These are phyloP conservation scores for Colletotrichum sp. DNA, from an alignment of 2,329 filamentous ascomycete genomes.

Conservation along the genomic window DNA sequence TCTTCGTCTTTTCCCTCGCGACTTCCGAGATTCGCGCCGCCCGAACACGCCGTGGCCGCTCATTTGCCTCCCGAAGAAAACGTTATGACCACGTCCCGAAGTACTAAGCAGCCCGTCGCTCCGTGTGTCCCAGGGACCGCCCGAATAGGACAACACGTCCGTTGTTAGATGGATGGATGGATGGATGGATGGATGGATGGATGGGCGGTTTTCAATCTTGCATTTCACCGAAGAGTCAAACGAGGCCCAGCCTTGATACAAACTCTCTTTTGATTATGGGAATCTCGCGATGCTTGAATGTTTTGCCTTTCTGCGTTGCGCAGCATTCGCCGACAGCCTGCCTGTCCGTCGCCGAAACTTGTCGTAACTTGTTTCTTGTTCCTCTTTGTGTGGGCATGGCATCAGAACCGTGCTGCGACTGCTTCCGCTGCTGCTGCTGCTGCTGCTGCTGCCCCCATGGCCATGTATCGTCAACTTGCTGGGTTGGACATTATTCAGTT, in stretches of 20 bases:
- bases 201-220: neutral
- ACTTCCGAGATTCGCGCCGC: neutral
- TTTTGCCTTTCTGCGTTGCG: neutral
- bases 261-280: conserved; percentile 13
- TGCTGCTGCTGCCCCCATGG: neutral
- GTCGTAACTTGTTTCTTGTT: neutral
- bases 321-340: neutral
- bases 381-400: neutral
- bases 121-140: neutral
- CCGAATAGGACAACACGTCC: conserved; percentile 12
- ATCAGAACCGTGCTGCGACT: neutral
- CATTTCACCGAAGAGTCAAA: conserved; percentile 2
- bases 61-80: neutral
- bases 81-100: neutral
- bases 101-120: neutral
- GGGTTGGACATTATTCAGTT: neutral
- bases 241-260: conserved; percentile 6
- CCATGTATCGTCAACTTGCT: neutral
- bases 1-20: neutral
- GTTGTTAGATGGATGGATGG: conserved; percentile 2
- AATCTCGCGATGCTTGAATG: neutral
- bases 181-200: neutral
- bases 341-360: neutral
- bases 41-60: neutral
- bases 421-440: neutral